A percentile compares a stretch with the other conserved stretches of the same genome.
Evolutionary conservation across 2,329 filamentous ascomycete species (phyloP).

Genomic region (Diaporthe citriasiana): DNA sequence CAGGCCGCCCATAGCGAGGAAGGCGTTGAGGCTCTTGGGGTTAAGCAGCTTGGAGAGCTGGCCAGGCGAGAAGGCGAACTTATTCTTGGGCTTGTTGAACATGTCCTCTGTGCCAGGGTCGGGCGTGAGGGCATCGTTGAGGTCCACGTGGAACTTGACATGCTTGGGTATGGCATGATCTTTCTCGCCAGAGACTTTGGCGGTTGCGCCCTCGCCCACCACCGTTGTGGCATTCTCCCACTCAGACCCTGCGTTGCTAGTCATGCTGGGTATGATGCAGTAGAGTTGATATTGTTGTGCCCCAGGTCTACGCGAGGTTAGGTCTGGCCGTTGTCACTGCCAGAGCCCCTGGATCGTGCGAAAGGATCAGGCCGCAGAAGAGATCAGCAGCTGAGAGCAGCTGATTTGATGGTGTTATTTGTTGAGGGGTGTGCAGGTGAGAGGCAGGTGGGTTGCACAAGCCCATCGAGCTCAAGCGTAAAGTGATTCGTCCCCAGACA

Average conservation of each 20-base stretch:
- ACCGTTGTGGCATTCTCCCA: constrained; percentile 23
- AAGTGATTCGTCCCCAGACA: constrained; percentile 8
- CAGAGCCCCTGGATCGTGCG: not conserved
- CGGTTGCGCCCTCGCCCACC: not conserved
- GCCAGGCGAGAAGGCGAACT: constrained; percentile 80
- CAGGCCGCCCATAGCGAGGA: constrained; percentile 81
- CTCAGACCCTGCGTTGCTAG: constrained; percentile 21
- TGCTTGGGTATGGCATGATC: constrained; percentile 40
- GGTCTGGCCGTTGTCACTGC: not conserved
- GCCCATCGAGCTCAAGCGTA: constrained; percentile 18
- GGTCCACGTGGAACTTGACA: constrained; percentile 40
- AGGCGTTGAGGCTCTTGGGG: constrained; percentile 82
- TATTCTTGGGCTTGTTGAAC: constrained; percentile 76
- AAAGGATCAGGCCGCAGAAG: constrained; percentile 10
- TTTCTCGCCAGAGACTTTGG: not conserved
- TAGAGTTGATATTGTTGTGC: constrained; percentile 8
- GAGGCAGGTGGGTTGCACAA: constrained; percentile 21
- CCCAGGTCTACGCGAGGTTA: not conserved
- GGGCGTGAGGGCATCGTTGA: constrained; percentile 73
- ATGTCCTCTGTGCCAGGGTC: constrained; percentile 80
- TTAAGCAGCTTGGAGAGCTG: constrained; percentile 84
- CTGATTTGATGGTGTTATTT: constrained; percentile 16
- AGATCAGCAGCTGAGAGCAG: constrained; percentile 3
- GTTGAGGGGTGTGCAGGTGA: constrained; percentile 13
- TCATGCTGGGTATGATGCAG: constrained; percentile 30